Conservation (phyloP, 140 eudicot genomes). For the Oenanthe javanica region DNA sequence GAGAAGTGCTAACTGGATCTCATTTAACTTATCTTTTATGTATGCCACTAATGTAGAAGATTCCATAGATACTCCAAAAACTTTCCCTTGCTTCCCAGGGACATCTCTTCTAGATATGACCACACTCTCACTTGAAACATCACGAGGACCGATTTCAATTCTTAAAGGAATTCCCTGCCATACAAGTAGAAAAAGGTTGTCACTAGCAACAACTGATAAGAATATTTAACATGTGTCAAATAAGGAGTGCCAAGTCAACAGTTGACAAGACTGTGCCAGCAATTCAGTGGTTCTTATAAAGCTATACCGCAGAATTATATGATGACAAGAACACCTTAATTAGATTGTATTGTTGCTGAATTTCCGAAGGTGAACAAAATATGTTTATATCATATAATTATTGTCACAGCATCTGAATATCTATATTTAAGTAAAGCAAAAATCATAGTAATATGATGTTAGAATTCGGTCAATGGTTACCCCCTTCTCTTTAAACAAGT, state of each 20-base stretch:
- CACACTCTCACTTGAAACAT: constrained; percentile 66
- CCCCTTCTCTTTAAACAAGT: background rate
- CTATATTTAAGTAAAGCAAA: background rate
- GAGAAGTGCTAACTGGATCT: constrained; percentile 75
- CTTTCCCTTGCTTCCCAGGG: constrained; percentile 96
- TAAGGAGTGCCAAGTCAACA: background rate
- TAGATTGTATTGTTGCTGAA: background rate
- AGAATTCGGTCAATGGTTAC: background rate
- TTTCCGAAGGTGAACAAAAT: background rate
- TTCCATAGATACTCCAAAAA: constrained; percentile 88
- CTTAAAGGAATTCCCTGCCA: constrained; percentile 79
- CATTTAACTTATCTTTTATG: constrained; percentile 57
- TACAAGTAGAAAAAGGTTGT: background rate
- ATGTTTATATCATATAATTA: background rate
- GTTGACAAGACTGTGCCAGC: background rate
- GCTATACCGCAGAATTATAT: background rate
- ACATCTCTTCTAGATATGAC: constrained; percentile 92
- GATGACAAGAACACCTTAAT: background rate
- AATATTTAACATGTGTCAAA: background rate
- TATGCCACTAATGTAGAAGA: constrained; percentile 55
- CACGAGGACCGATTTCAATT: constrained; percentile 93
- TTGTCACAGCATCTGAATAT: background rate
- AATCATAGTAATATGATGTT: background rate
- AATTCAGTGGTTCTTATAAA: background rate
- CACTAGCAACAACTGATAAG: background rate